Conservation (phyloP, 2,329 filamentous ascomycete species). For the Rhynchosporium agropyri region DNA sequence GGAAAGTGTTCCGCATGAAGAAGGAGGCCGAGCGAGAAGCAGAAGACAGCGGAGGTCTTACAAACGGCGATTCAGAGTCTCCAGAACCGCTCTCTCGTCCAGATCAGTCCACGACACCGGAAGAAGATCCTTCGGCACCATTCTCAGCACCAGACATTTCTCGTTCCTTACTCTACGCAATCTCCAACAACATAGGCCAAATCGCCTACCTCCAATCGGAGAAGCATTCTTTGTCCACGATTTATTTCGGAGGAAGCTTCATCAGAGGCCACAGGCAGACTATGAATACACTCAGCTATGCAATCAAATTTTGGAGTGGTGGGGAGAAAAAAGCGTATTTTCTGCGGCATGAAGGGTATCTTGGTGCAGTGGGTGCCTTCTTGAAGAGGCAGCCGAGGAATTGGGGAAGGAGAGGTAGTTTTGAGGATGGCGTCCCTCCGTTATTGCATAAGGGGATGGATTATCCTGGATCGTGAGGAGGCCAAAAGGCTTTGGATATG, state of each 20-base stretch:
- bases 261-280: slow-evolving; percentile 96
- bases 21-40: slow-evolving; percentile 77
- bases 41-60: slow-evolving; percentile 63
- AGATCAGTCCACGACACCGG: slow-evolving; percentile 16
- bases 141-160: slow-evolving; percentile 88
- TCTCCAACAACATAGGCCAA: slow-evolving; percentile 97
- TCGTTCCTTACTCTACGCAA: slow-evolving; percentile 87
- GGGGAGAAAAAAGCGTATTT: slow-evolving; percentile 96
- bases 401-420: slow-evolving; percentile 82
- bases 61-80: slow-evolving; percentile 33
- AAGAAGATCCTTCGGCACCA: slow-evolving; percentile 41
- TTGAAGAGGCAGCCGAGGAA: slow-evolving; percentile 87
- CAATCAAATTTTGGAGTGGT: slow-evolving; percentile 97
- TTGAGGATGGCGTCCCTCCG: slow-evolving; percentile 36
- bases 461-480: slow-evolving; percentile 17
- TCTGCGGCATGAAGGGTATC: slow-evolving; percentile 90
- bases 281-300: slow-evolving; percentile 95
- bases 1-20: slow-evolving; percentile 95
- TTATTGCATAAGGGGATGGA: slow-evolving; percentile 16
- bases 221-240: slow-evolving; percentile 86
- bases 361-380: slow-evolving; percentile 92
- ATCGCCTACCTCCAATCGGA: slow-evolving; percentile 97
- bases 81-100: slow-evolving; percentile 6
- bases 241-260: slow-evolving; percentile 97
- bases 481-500: not conserved